phyloP scores from a whole-genome alignment of 2,329 filamentous ascomycete species.

The Trichoderma polysporum region DNA sequence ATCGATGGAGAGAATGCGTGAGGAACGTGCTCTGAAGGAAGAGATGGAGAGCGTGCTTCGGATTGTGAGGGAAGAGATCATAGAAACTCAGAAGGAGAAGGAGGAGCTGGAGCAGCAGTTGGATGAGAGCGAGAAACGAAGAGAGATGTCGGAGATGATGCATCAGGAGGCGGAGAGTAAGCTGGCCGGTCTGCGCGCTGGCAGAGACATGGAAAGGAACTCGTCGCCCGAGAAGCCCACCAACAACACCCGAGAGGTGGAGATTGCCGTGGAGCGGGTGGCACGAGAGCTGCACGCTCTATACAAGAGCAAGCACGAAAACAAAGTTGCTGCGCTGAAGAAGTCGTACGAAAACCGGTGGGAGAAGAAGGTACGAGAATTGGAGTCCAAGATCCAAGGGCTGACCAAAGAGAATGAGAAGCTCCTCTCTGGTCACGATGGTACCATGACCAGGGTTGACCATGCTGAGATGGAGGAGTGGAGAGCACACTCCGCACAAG shows the following conservation, averaged over 20 bases:
- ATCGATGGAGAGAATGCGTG: constrained; percentile 77
- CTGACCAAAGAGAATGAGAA: constrained; percentile 73
- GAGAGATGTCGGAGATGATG: constrained; percentile 72
- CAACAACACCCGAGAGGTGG: constrained; percentile 59
- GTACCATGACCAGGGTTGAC: constrained; percentile 61
- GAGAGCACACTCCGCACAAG: constrained; percentile 59
- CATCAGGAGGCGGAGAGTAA: constrained; percentile 74
- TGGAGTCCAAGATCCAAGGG: constrained; percentile 69
- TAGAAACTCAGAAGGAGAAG: constrained; percentile 73
- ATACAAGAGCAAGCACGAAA: constrained; percentile 97
- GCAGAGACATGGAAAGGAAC: constrained; percentile 46
- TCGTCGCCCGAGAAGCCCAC: constrained; percentile 42
- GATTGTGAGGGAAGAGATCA: constrained; percentile 78
- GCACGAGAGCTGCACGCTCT: constrained; percentile 89
- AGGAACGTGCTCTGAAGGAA: constrained; percentile 70
- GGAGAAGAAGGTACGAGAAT: constrained; percentile 81
- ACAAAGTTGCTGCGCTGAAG: constrained; percentile 88
- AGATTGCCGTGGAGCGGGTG: constrained; percentile 83
- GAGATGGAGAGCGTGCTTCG: constrained; percentile 80
- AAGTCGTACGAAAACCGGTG: constrained; percentile 81
- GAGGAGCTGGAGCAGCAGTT: constrained; percentile 75
- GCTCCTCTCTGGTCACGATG: constrained; percentile 67
- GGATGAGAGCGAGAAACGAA: constrained; percentile 72
- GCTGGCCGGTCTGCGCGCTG: constrained; percentile 70
- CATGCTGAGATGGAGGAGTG: constrained; percentile 51